Percentiles rank a stretch among this genome's conserved stretches.
Evolutionary conservation across 2,329 filamentous ascomycete species (phyloP).

Genomic region (Lachnellula cervina): DNA sequence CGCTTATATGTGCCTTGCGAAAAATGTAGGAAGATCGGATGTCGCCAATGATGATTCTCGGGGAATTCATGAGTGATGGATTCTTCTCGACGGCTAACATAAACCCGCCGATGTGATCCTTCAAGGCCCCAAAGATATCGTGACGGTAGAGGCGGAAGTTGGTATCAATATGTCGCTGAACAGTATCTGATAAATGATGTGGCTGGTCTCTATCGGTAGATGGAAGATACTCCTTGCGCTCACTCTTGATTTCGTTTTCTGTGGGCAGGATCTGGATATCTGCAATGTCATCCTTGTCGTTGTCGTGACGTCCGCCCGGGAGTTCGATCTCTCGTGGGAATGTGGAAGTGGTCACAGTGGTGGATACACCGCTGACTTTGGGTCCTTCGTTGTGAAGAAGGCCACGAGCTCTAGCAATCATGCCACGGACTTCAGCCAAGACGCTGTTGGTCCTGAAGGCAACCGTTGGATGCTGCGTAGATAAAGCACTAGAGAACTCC

Average conservation of each 20-base stretch:
- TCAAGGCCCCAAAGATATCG: slow-evolving; percentile 32
- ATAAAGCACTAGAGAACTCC: neutral
- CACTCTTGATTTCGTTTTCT: slow-evolving; percentile 4
- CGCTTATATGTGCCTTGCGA: neutral
- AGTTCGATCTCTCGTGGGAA: slow-evolving; percentile 13
- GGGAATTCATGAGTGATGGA: neutral
- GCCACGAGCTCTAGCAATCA: slow-evolving; percentile 12
- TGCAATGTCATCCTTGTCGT: neutral
- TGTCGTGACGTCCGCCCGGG: slow-evolving; percentile 15
- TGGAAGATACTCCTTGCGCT: slow-evolving; percentile 29
- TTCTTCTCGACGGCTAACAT: slow-evolving; percentile 3
- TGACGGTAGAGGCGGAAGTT: slow-evolving; percentile 32
- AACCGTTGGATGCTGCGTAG: neutral
- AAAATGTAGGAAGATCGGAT: neutral
- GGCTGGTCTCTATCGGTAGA: slow-evolving; percentile 27
- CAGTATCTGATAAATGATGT: slow-evolving; percentile 24
- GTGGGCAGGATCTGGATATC: slow-evolving; percentile 4
- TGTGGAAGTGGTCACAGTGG: slow-evolving; percentile 12
- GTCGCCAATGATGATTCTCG: neutral
- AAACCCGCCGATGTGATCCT: slow-evolving; percentile 20
- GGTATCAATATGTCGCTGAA: slow-evolving; percentile 32
- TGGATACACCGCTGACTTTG: slow-evolving; percentile 6
- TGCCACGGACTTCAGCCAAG: slow-evolving; percentile 13
- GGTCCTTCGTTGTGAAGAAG: slow-evolving; percentile 7
- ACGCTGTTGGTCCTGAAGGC: slow-evolving; percentile 9